A percentile compares a stretch with the other conserved stretches of the same genome.
Conservation (phyloP, 2,329 filamentous ascomycete species). For the Fusarium equiseti region DNA sequence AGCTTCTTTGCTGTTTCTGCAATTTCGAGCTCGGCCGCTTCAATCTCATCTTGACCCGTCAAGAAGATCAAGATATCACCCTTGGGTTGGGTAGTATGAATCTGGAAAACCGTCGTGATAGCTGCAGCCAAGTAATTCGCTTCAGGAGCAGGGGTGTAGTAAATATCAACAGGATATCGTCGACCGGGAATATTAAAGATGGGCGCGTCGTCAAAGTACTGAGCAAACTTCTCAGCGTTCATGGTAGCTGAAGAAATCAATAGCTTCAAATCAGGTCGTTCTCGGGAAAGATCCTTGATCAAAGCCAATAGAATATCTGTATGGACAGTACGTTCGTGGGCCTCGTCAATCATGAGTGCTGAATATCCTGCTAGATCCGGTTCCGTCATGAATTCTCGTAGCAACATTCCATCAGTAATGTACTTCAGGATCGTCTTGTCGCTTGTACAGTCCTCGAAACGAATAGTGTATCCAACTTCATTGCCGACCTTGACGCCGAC, state of each 20-base stretch:
- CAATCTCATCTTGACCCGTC: slow-evolving; percentile 96
- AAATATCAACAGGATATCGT: slow-evolving; percentile 89
- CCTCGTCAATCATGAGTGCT: slow-evolving; percentile 95
- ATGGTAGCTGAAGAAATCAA: slow-evolving; percentile 95
- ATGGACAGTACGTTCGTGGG: slow-evolving; percentile 91
- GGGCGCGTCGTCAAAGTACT: slow-evolving; percentile 91
- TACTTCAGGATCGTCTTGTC: slow-evolving; percentile 95
- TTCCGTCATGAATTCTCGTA: slow-evolving; percentile 90
- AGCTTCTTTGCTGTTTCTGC: slow-evolving; percentile 89
- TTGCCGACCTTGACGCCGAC: slow-evolving; percentile 90
- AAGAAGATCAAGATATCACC: slow-evolving; percentile 96
- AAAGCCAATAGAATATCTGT: slow-evolving; percentile 92
- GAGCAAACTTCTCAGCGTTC: slow-evolving; percentile 90
- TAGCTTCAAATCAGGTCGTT: slow-evolving; percentile 86
- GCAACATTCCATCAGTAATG: slow-evolving; percentile 96
- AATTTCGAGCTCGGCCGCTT: slow-evolving; percentile 85
- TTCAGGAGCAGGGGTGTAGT: slow-evolving; percentile 90
- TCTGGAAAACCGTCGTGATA: slow-evolving; percentile 94
- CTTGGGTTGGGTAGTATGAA: slow-evolving; percentile 85
- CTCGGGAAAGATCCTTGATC: slow-evolving; percentile 87
- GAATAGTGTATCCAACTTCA: slow-evolving; percentile 93
- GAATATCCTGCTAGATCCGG: slow-evolving; percentile 86
- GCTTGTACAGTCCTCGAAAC: slow-evolving; percentile 92
- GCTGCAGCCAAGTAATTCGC: slow-evolving; percentile 93
- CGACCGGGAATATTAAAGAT: slow-evolving; percentile 96